Evolutionary conservation across 441 rosid genomes (phyloP).

Genomic region (Erodium trifolium): DNA sequence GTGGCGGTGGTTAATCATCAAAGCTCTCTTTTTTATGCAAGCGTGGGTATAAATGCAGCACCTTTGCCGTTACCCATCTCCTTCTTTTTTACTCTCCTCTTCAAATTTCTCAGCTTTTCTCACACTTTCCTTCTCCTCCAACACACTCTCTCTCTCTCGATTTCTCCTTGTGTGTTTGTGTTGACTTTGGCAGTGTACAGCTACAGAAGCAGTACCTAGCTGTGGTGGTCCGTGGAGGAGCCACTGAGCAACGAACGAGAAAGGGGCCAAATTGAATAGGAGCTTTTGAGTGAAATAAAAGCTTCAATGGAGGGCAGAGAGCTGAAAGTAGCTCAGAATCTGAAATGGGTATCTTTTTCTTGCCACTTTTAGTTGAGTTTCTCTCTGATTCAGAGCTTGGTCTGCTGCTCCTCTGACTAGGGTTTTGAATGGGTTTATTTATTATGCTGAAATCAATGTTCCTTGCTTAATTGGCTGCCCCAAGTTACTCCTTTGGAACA

Average conservation of each 20-base stretch:
- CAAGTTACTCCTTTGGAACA: slow-evolving; percentile 19
- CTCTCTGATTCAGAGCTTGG: slow-evolving; percentile 23
- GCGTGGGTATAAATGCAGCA: slow-evolving; percentile 90
- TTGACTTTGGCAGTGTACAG: slow-evolving; percentile 18
- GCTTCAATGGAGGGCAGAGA: slow-evolving; percentile 32
- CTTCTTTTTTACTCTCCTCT: slow-evolving; percentile 20
- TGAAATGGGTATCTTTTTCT: slow-evolving; percentile 75
- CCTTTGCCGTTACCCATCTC: slow-evolving; percentile 33
- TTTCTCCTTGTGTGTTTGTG: neutral
- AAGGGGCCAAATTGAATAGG: slow-evolving; percentile 30
- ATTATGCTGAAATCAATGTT: slow-evolving; percentile 60
- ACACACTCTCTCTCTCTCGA: too few species aligned
- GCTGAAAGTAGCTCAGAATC: slow-evolving; percentile 70
- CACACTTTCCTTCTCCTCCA: too few species aligned
- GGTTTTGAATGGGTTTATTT: slow-evolving; percentile 45
- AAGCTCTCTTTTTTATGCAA: slow-evolving; percentile 88
- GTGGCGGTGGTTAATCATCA: slow-evolving; percentile 79
- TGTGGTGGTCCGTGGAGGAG: too few species aligned
- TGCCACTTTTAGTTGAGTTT: slow-evolving; percentile 37
- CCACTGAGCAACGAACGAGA: slow-evolving; percentile 10
- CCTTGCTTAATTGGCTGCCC: slow-evolving; percentile 49
- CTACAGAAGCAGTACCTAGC: neutral
- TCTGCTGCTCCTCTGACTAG: slow-evolving; percentile 39
- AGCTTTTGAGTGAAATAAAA: slow-evolving; percentile 11
- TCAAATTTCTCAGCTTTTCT: slow-evolving; percentile 17